Evolutionary conservation across 2,329 filamentous ascomycete species (phyloP).

Genomic region (Verticillium nonalfalfae): DNA sequence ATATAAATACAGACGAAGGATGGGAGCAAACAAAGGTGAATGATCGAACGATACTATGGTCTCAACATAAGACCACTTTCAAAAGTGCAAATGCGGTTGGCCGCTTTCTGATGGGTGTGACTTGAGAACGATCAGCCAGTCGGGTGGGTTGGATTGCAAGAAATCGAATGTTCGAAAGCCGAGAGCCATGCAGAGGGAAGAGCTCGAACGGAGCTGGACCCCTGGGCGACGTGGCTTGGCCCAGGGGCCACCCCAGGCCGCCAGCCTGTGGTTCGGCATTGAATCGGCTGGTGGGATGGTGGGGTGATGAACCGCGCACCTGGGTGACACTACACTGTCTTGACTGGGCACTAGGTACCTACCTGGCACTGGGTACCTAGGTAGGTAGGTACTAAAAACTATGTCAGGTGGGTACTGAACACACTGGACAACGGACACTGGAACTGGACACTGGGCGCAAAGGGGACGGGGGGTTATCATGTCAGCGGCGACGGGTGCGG

Average conservation of each 20-base stretch:
- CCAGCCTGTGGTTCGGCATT: background rate
- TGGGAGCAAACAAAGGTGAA: background rate
- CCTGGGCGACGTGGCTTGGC: background rate
- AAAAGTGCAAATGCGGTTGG: background rate
- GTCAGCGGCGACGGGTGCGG: too few relatives aligned
- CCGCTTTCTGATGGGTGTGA: background rate
- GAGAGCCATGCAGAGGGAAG: background rate
- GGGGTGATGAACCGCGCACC: background rate
- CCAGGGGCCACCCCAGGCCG: background rate
- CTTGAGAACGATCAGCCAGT: background rate
- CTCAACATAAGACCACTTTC: slow-evolving; percentile 4
- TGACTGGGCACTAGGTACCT: background rate
- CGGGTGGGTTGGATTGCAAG: slow-evolving; percentile 1
- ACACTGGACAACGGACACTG: too few relatives aligned
- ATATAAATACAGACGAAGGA: background rate
- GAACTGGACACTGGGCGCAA: too few relatives aligned
- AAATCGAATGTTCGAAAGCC: slow-evolving; percentile 3
- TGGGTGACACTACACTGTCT: background rate
- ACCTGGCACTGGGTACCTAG: too few relatives aligned
- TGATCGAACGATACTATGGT: background rate
- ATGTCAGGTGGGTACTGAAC: too few relatives aligned
- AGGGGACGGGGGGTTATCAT: too few relatives aligned
- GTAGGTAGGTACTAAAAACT: too few relatives aligned
- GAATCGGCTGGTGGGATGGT: slow-evolving; percentile 1
- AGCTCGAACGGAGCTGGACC: background rate